Base-by-base conservation (phyloP, 2,329 filamentous ascomycete species). In the Cercospora sp. region DNA sequence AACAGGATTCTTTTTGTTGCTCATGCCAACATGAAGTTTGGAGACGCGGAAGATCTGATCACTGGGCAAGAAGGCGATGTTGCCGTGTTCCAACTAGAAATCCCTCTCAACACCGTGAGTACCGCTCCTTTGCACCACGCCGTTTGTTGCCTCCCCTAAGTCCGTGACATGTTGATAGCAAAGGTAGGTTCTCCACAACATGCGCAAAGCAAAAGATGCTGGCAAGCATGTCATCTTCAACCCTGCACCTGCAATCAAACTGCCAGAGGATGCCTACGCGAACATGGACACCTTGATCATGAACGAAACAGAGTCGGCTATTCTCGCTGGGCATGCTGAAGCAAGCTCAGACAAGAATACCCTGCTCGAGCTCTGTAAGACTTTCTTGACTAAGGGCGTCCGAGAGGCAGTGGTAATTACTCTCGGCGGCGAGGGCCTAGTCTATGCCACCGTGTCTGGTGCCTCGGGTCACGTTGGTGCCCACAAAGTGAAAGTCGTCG, bases 271-370 rank as follows among this genome's bases (percentile, higher is more conserved):
- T 30, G 88, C 87, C 8, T 95, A 91, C 77, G 74, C 78, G 6
- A 87, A 86, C 0, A 85, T 97, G 33, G 88, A 89, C 51, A 92
- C 96, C 75, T 83, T 97, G 53, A 87, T 97, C 61, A 87, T 97
- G 74, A 97, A 98, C 76, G 94, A 97, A 82, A 95, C 90, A 1
- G 94, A 97, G 81, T 92, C 93, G 2, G 86, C 89, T 8, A 86
- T 94, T 60, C 85, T 96, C 64, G 89, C 87, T 0, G 87, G 86
- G 1, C 69, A 67, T 28, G 64, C 73, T 18, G 77, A 77, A 3
- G 77, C 77, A 72, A 60, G 63, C 31, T 57, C 74, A 79, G 45
- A 72, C 76, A 26, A 75, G 80, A 13, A 77, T 79, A 13, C 73
- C 84, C 73, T 78, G 45, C 63, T 73, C 10, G 48, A 85, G 1